A percentile compares a stretch with the other conserved stretches of the same genome.
Evolutionary conservation across 2,329 filamentous ascomycete species (phyloP).

Genomic region (Pseudogymnoascus sp.): DNA sequence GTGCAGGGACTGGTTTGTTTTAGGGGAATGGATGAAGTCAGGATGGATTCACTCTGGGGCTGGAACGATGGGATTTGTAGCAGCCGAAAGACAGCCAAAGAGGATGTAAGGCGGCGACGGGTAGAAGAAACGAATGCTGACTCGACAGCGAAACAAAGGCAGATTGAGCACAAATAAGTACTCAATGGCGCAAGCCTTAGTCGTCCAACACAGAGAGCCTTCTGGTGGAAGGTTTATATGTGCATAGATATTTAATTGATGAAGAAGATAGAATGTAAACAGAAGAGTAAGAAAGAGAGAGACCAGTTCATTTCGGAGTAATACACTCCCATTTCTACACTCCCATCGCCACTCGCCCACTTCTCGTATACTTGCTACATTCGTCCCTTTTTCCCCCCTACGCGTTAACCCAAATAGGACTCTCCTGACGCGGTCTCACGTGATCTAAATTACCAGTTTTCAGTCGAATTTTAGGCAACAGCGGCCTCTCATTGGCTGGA

Average conservation of each 20-base stretch:
- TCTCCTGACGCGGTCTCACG: background rate
- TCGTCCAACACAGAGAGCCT: background rate
- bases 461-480: background rate
- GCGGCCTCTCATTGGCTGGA: background rate
- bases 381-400: background rate
- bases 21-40: background rate
- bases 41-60: background rate
- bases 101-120: background rate
- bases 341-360: background rate
- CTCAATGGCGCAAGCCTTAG: background rate
- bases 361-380: background rate
- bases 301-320: background rate
- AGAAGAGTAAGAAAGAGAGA: background rate
- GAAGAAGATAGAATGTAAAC: background rate
- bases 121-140: constrained; percentile 6
- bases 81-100: background rate
- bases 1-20: background rate
- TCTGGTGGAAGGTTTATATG: background rate
- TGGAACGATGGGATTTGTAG: background rate
- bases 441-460: background rate
- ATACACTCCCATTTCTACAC: background rate
- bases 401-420: constrained; percentile 6
- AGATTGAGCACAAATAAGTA: background rate
- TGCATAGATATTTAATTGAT: background rate
- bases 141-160: background rate